These are phyloP conservation scores for Triticum timopheevii DNA, from an alignment of 176 grass and related monocot genomes.

Conservation along the genomic window DNA sequence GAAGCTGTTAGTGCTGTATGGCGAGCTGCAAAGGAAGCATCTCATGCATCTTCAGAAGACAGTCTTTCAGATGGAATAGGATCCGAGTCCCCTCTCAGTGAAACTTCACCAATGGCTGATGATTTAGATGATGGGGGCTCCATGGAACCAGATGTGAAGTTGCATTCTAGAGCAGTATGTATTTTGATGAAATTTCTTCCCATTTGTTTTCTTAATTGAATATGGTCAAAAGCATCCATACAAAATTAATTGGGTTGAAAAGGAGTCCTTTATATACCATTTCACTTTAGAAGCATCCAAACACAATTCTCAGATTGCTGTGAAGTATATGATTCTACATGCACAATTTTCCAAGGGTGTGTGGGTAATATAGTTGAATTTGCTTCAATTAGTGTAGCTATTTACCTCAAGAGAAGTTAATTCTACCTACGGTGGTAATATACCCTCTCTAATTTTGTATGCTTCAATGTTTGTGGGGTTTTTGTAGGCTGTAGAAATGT, in stretches of 20 bases:
- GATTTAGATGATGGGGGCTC: slow-evolving; percentile 62
- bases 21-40: slow-evolving; percentile 92
- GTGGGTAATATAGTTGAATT: slow-evolving; percentile 14
- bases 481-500: background rate
- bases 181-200: slow-evolving; percentile 27
- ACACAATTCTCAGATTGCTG: slow-evolving; percentile 15
- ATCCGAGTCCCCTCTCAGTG: slow-evolving; percentile 63
- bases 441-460: slow-evolving; percentile 1
- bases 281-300: slow-evolving; percentile 19
- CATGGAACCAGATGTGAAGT: slow-evolving; percentile 77
- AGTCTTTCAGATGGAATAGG: slow-evolving; percentile 88
- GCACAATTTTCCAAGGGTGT: background rate
- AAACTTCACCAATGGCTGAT: slow-evolving; percentile 58
- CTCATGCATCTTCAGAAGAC: slow-evolving; percentile 74
- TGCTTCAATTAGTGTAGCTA: background rate
- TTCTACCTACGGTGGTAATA: slow-evolving; percentile 22
- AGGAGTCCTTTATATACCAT: slow-evolving; percentile 15
- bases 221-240: background rate
- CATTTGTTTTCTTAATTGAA: slow-evolving; percentile 28
- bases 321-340: slow-evolving; percentile 21
- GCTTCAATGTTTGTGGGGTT: background rate
- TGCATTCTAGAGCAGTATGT: slow-evolving; percentile 92
- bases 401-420: slow-evolving; percentile 21
- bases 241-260: slow-evolving; percentile 8
- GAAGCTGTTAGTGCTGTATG: slow-evolving; percentile 96